Evolutionary conservation across 768 basidiomycete species (phyloP), one percentile per base, ranked within the genome.

Genomic region (Saitozyma sp.): DNA sequence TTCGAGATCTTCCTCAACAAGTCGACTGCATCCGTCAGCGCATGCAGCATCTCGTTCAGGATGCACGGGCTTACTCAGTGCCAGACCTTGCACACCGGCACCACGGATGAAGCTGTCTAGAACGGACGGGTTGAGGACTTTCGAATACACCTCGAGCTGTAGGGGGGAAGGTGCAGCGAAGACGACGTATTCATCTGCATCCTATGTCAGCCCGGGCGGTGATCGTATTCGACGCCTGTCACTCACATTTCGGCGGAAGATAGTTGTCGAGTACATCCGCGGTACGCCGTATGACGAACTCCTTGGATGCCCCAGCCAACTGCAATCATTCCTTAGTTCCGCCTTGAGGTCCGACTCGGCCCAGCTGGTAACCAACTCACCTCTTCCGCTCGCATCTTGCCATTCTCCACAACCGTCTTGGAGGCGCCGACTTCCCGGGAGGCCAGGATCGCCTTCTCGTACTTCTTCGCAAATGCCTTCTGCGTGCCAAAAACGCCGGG

Each of bases 181-280:
- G n/a, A 98, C 87, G n/a, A 95, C 89, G 75, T 95, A 97, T 86
- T 99, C 96, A 74, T 90, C 95, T 98, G 66, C 8, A 29, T 16
- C 11, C n/a, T 46, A 46, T 13, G 45, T 17, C n/a, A 17, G 45
- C 11, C 45, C 45, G 11, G 6, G 2, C n/a, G 16, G 42, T 57
- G 14, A 70, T 46, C 13, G 6, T 58, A 29, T 5, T 29, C 29
- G 29, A 29, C 2, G 29, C 29, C 8, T 49, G 11, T 78, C 2
- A 43, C 88, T 63, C 61, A 96, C 94, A 83, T 82, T 96, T 96
- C 0, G 96, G 92, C 9, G 95, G 95, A 19, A 99, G 81, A 76
- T 89, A 90, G 65, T 88, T 88, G 67, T 87, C 84, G 55, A 97
- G 79, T 45, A 97, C 85, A 6, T 85, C 86, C 0, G 91, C 90